Evolutionary conservation across 441 rosid genomes (phyloP).

Genomic region (Brassica hybrid): DNA sequence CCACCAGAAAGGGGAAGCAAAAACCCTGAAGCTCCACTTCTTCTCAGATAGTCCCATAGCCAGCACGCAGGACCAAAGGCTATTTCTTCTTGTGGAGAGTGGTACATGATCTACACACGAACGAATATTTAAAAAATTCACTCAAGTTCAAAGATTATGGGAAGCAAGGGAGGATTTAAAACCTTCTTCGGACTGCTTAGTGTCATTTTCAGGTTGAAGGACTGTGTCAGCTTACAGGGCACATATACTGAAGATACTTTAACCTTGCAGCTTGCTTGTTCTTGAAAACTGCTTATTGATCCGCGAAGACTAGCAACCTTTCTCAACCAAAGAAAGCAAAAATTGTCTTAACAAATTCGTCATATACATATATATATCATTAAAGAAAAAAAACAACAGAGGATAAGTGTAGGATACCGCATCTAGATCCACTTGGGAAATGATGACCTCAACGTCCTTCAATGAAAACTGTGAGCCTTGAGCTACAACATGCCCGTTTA

Average conservation of each 20-base stretch:
- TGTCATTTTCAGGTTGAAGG: constrained; percentile 69
- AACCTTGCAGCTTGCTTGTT: constrained; percentile 90
- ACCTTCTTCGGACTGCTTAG: constrained; percentile 86
- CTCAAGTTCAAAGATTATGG: not conserved
- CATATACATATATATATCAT: not conserved
- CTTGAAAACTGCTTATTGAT: constrained; percentile 95
- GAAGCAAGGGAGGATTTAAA: constrained; percentile 26
- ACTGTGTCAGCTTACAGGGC: constrained; percentile 71
- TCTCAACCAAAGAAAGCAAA: constrained; percentile 36
- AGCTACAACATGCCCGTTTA: constrained; percentile 86
- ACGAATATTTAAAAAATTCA: not conserved
- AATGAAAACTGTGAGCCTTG: constrained; percentile 96
- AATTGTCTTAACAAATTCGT: not conserved
- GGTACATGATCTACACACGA: constrained; percentile 69
- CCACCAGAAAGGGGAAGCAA: constrained; percentile 99
- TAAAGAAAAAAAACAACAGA: constrained; percentile 14
- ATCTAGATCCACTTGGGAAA: constrained; percentile 89
- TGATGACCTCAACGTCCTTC: constrained; percentile 88
- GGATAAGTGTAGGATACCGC: constrained; percentile 60
- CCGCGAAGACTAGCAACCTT: constrained; percentile 91
- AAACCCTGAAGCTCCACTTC: constrained; percentile 98
- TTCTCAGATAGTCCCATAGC: constrained; percentile 97
- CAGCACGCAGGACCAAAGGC: constrained; percentile 98
- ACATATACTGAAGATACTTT: constrained; percentile 69
- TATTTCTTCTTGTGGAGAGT: constrained; percentile 95